Evolutionary conservation across 164 flowering plant genomes (phyloP), one percentile per base, ranked within the genome.

Genomic region (Sedum album): DNA sequence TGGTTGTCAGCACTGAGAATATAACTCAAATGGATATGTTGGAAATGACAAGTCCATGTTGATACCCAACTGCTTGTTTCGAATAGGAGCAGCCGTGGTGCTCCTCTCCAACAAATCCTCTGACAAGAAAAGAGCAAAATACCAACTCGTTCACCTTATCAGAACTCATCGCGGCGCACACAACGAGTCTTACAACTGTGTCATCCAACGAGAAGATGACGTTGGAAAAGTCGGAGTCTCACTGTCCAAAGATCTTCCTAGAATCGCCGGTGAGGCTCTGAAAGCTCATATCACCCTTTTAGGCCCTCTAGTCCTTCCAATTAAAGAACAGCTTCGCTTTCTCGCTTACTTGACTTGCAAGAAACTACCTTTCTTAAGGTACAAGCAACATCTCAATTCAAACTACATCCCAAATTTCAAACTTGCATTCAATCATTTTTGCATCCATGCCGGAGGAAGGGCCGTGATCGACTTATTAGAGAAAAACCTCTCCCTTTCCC

Each of bases 371-470:
- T 35, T n/a, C 36, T 25, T 28, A 6, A 49, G 66, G 38, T 66
- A 7, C 25, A 25, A 5, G 11, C n/a, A n/a, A n/a, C n/a, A n/a
- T n/a, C n/a, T n/a, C n/a, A n/a, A n/a, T n/a, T 46, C 23, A 21
- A 62, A 66, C 41, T 74, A 75, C 35, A 23, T 70, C 7, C 78
- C 80, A 0, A 44, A 75, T 49, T 79, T 80, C 76, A 80, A 64
- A 70, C 70, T 42, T 18, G 80, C 78, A n/a, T 78, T 78, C 25
- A 74, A 78, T 55, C 85, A 82, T 51, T 80, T 76, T 69, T 78
- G 81, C 78, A 73, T 81, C 15, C 81, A 81, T 63, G 69, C 83
- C 13, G 80, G 83, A 11, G 83, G 85, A 0, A 73, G 74, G 57
- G 75, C 79, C 10, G 79, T 78, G 28, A 78, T 82, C 21, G 61